Percentiles rank a stretch among this genome's conserved stretches.
phyloP scores from a whole-genome alignment of 2,329 filamentous ascomycete species.

The Trichoderma cornu-damae region DNA sequence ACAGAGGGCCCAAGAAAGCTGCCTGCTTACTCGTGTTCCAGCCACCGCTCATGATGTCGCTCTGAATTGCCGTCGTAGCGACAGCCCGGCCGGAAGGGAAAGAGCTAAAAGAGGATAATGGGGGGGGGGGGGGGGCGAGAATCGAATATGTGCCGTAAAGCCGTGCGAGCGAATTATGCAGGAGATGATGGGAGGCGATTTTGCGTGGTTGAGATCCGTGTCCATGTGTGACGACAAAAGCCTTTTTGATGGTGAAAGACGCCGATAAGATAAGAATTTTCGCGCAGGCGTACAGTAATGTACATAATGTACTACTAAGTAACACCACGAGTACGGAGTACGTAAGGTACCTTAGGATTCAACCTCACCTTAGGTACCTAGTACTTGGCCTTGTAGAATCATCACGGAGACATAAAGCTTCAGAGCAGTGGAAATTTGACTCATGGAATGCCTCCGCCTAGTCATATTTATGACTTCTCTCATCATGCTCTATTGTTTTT shows the following conservation, averaged over 20 bases:
- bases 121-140: no score
- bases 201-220: no score
- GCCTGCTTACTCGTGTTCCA: slow-evolving; percentile 76
- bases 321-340: no score
- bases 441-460: not conserved
- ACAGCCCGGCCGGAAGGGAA: not conserved
- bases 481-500: not conserved
- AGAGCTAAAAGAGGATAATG: not conserved
- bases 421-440: not conserved
- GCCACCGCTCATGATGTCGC: slow-evolving; percentile 61
- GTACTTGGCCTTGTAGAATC: not conserved
- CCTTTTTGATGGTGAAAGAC: no score
- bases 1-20: not conserved
- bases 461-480: not conserved
- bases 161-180: not conserved
- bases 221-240: no score
- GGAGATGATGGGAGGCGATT: not conserved
- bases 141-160: no score
- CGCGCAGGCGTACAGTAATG: no score
- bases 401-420: not conserved
- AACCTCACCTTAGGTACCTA: no score
- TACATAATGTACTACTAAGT: no score
- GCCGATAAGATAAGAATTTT: no score
- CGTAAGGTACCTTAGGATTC: no score
- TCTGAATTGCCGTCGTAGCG: not conserved